These are phyloP conservation scores for Agarophyton chilense DNA, from an alignment of 23 red algal genomes.

Conservation along the genomic window DNA sequence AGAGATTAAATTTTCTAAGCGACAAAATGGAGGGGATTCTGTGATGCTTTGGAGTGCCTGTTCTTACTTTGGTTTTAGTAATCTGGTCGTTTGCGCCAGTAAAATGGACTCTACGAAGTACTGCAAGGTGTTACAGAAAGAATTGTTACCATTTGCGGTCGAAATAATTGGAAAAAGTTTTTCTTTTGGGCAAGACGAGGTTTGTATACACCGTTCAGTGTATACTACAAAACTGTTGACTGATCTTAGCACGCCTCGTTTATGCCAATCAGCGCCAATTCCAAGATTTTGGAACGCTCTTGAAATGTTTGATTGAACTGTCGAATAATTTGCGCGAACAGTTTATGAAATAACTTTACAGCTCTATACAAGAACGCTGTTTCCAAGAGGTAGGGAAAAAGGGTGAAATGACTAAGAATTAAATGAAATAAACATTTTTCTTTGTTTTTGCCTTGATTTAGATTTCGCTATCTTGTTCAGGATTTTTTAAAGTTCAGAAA, in stretches of 20 bases:
- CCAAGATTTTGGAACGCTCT: neutral
- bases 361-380: neutral
- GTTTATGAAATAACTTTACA: neutral
- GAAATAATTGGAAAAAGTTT: neutral
- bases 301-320: neutral
- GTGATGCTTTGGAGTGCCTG: neutral
- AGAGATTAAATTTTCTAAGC: neutral
- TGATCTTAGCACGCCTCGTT: neutral
- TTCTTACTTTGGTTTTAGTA: neutral
- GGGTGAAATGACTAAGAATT: neutral
- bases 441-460: neutral
- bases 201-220: neutral
- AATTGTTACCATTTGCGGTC: neutral
- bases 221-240: too few relatives aligned
- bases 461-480: neutral
- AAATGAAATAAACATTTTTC: neutral
- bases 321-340: neutral
- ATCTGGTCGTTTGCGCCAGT: neutral
- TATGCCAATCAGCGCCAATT: constrained; percentile 19
- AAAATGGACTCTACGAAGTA: constrained; percentile 12
- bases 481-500: neutral
- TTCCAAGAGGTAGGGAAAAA: neutral
- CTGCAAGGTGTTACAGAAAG: neutral
- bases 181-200: neutral
- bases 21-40: constrained; percentile 14